Conservation (phyloP, 164 flowering plant genomes). For the Berberis vulgaris region DNA sequence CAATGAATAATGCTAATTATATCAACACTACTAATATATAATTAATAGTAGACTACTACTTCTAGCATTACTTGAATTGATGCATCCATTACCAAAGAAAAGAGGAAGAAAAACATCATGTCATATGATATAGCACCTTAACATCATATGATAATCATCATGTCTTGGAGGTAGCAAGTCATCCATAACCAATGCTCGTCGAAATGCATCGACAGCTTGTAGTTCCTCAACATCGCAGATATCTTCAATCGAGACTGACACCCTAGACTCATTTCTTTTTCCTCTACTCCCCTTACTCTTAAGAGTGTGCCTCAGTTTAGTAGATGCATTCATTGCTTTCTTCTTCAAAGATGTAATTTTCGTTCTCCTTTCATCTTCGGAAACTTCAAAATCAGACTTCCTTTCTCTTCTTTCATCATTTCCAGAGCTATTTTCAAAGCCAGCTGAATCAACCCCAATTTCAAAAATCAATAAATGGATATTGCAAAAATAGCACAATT, state of each 20-base stretch:
- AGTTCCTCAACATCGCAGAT: slow-evolving; percentile 77
- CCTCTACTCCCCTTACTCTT: slow-evolving; percentile 61
- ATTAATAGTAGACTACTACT: too few relatives aligned
- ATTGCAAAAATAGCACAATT: too few relatives aligned
- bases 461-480: too few relatives aligned
- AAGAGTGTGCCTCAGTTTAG: slow-evolving; percentile 73
- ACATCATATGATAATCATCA: slow-evolving; percentile 91
- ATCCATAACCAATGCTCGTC: slow-evolving; percentile 66
- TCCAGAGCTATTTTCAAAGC: slow-evolving; percentile 47
- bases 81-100: too few relatives aligned
- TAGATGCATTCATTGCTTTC: slow-evolving; percentile 80
- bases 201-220: slow-evolving; percentile 76
- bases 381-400: slow-evolving; percentile 80
- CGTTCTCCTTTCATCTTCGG: slow-evolving; percentile 88
- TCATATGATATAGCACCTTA: slow-evolving; percentile 40
- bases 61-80: too few relatives aligned
- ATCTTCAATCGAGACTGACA: slow-evolving; percentile 87
- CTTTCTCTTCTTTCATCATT: slow-evolving; percentile 72
- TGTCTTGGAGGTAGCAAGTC: slow-evolving; percentile 61
- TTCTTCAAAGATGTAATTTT: slow-evolving; percentile 70
- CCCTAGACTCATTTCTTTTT: slow-evolving; percentile 59
- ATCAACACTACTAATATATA: too few relatives aligned
- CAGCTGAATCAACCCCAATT: slow-evolving; percentile 4
- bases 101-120: neutral
- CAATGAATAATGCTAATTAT: too few relatives aligned